phyloP scores from a whole-genome alignment of 2,329 filamentous ascomycete species.

The Botrytis medusae region DNA sequence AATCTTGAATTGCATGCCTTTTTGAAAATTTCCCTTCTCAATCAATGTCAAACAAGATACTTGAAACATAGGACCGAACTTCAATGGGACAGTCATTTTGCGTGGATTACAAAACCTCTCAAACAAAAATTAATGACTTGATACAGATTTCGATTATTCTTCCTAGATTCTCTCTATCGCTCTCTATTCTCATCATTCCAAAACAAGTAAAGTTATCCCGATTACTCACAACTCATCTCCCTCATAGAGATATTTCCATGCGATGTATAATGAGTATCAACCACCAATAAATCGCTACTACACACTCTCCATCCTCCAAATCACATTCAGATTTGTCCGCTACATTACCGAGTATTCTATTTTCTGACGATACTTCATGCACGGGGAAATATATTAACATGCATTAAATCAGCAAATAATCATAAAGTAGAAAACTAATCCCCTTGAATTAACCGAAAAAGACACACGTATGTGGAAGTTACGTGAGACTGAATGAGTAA shows the following conservation, averaged over 20 bases:
- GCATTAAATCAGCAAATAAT: not conserved
- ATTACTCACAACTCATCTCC: not conserved
- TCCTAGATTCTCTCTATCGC: rapidly evolving
- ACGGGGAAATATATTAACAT: not conserved
- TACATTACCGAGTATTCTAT: not conserved
- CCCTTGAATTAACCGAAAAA: not conserved
- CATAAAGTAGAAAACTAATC: not conserved
- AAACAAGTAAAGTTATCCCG: too few species aligned
- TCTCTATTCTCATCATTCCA: not conserved
- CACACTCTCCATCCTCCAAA: not conserved
- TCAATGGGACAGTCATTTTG: not conserved
- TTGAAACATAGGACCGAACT: not conserved
- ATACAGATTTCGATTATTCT: not conserved
- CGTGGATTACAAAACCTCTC: not conserved
- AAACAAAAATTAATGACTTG: not conserved
- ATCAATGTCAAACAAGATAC: not conserved
- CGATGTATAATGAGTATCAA: not conserved
- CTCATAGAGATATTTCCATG: rapidly evolving
- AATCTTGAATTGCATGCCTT: too few species aligned
- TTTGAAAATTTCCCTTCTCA: not conserved
- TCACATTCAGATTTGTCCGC: too few species aligned
- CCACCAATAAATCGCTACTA: not conserved
- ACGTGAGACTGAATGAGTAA: not conserved
- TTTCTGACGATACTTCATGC: not conserved
- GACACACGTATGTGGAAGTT: not conserved